Percentiles rank a stretch among this genome's conserved stretches.
phyloP scores from a whole-genome alignment of 2,329 filamentous ascomycete species.

The Coniochaeta pulveracea region DNA sequence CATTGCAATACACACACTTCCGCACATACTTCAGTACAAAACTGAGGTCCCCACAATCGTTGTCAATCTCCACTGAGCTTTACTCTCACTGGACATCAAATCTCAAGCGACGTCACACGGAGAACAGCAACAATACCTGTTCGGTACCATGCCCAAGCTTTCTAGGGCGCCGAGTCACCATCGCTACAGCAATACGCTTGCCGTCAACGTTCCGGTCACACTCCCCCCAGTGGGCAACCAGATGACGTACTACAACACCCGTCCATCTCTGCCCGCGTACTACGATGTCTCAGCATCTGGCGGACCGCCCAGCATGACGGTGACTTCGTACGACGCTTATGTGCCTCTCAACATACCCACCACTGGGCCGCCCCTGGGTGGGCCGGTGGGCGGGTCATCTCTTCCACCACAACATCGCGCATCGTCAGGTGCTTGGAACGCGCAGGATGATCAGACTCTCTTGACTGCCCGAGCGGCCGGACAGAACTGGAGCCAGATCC shows the following conservation, averaged over 20 bases:
- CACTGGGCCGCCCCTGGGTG: slow-evolving; percentile 12
- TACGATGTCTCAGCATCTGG: slow-evolving; percentile 16
- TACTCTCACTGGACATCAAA: too few species aligned
- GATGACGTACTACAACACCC: slow-evolving; percentile 22
- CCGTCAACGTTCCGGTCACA: slow-evolving; percentile 13
- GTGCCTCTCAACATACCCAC: slow-evolving; percentile 18
- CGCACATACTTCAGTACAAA: too few species aligned
- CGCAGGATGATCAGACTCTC: slow-evolving; percentile 63
- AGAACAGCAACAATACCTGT: too few species aligned
- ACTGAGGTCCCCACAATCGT: too few species aligned
- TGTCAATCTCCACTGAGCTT: too few species aligned
- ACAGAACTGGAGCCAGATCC: slow-evolving; percentile 76
- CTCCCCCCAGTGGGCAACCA: slow-evolving; percentile 9
- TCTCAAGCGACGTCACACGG: too few species aligned
- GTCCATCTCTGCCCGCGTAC: slow-evolving; percentile 18
- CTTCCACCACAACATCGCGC: slow-evolving; percentile 35
- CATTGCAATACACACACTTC: too few species aligned
- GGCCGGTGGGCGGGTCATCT: slow-evolving; percentile 14
- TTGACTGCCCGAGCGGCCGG: slow-evolving; percentile 61
- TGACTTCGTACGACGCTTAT: slow-evolving; percentile 20
- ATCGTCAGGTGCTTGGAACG: slow-evolving; percentile 59
- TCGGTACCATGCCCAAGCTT: slow-evolving; percentile 19
- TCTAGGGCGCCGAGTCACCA: slow-evolving; percentile 17
- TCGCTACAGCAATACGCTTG: slow-evolving; percentile 12
- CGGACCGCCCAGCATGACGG: slow-evolving; percentile 14